Evolutionary conservation across 768 basidiomycete species (phyloP).

Genomic region (Daedaleopsis nitida): DNA sequence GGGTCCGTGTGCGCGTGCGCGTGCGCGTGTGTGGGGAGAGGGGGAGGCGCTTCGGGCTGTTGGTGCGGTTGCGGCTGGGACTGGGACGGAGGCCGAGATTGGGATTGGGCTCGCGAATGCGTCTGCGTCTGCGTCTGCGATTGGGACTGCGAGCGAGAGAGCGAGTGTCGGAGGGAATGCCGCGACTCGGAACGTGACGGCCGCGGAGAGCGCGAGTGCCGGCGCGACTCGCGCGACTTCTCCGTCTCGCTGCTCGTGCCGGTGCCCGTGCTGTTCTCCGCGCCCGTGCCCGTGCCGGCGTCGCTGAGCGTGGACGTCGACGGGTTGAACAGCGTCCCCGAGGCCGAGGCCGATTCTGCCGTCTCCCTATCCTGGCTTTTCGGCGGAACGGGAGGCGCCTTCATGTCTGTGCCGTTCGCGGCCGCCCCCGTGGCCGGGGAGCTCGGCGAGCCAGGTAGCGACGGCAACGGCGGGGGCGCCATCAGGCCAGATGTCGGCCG

Average conservation of each 20-base stretch:
- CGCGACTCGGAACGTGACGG: neutral
- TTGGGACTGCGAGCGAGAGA: neutral
- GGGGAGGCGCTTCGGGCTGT: too few relatives aligned
- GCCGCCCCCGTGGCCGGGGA: slow-evolving; percentile 8
- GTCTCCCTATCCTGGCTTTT: neutral
- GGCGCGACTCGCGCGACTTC: neutral
- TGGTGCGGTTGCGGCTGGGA: neutral
- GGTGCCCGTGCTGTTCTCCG: too few relatives aligned
- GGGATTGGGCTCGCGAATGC: neutral
- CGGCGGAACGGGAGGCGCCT: neutral
- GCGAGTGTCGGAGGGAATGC: neutral
- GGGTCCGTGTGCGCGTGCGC: neutral
- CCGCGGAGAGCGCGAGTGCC: neutral
- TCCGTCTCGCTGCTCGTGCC: neutral
- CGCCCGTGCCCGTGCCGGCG: too few relatives aligned
- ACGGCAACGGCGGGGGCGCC: slow-evolving; percentile 19
- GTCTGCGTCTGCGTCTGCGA: neutral
- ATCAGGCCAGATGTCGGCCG: slow-evolving; percentile 10
- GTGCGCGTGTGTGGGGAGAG: too few relatives aligned
- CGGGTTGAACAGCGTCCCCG: neutral
- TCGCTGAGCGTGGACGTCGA: neutral
- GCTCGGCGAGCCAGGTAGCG: slow-evolving; percentile 24
- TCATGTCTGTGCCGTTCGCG: neutral
- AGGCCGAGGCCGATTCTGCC: neutral
- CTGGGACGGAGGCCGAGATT: neutral